Base-by-base conservation (phyloP, 805 yeast species). In the Yamadazyma ubonensis region DNA sequence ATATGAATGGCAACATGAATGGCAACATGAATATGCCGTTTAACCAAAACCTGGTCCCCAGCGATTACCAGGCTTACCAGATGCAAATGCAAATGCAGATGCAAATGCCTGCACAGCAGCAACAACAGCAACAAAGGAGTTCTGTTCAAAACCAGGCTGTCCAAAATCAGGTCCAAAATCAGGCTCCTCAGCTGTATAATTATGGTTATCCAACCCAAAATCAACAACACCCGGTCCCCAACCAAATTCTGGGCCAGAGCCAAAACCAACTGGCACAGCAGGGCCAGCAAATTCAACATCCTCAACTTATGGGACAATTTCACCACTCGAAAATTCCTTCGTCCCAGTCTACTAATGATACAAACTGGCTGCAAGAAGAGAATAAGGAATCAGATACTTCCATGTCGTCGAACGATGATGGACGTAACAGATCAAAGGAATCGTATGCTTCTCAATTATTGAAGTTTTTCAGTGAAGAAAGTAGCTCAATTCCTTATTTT, bases 401-500 rank as follows among this genome's bases (percentile, higher is more conserved):
- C 4, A 37, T 66, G 8, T 57, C 68, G 4, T 57, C 67, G 2
- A 52, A 46, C 41, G 67, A 63, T 19, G 59, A 54, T 5, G 12
- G 32, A 25, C 11, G 26, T n/a, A 33, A 61, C 75, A 38, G 79
- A 73, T 48, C 78, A 67, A 58, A 79, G 76, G 54, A 67, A 16
- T 42, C 49, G 2, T 62, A 66, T 30, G 65, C 71, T 5, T 52
- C 71, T 16, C 73, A 67, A 45, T 52, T 69, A 38, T 55, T 69
- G 30, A 58, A 58, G 26, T 69, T 67, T 43, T 69, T 70, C 51
- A 66, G 72, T 52, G 73, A 67, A 33, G 74, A 67, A 38, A 65
- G 63, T 39, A 49, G 65, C 1, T 45, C 61, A 3, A 69, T 85
- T 19, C 95, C 95, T 0, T 78, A 74, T 17, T 80, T 85, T 53